Conservation (phyloP, 768 basidiomycete genomes). For the Boletus reticulatus region DNA sequence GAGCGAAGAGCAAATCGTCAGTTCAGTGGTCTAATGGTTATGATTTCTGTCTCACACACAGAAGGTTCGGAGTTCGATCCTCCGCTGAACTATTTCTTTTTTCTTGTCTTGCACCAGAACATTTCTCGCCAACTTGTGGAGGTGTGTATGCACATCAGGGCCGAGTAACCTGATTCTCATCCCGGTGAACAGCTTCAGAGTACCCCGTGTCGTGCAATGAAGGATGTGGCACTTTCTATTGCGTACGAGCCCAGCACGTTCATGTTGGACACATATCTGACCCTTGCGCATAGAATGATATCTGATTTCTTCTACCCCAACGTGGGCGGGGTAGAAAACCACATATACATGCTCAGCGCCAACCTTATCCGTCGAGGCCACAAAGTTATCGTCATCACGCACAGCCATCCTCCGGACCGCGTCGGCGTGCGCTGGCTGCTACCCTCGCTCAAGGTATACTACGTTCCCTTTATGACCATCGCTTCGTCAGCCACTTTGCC, state of each 20-base stretch:
- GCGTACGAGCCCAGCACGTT: slow-evolving; percentile 18
- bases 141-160: not conserved
- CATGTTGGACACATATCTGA: not conserved
- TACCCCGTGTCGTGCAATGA: slow-evolving; percentile 14
- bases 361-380: slow-evolving; percentile 82
- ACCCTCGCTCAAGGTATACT: slow-evolving; percentile 88
- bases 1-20: not conserved
- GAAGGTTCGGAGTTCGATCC: slow-evolving; percentile 38
- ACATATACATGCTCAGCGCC: slow-evolving; percentile 90
- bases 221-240: slow-evolving; percentile 27
- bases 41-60: slow-evolving; percentile 39
- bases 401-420: slow-evolving; percentile 82
- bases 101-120: too few species aligned
- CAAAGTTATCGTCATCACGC: slow-evolving; percentile 93
- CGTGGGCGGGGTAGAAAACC: slow-evolving; percentile 95
- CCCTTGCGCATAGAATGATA: slow-evolving; percentile 66
- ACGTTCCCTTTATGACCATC: slow-evolving; percentile 87
- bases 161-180: not conserved
- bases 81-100: slow-evolving; percentile 32
- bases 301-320: slow-evolving; percentile 95
- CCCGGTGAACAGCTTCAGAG: not conserved
- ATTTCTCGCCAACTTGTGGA: too few species aligned
- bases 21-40: slow-evolving; percentile 39
- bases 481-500: slow-evolving; percentile 92
- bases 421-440: slow-evolving; percentile 88